Evolutionary conservation across 1,284 basidiomycete species (phyloP), one percentile per base, ranked within the genome.

Genomic region (Trichosporon coremiiforme): DNA sequence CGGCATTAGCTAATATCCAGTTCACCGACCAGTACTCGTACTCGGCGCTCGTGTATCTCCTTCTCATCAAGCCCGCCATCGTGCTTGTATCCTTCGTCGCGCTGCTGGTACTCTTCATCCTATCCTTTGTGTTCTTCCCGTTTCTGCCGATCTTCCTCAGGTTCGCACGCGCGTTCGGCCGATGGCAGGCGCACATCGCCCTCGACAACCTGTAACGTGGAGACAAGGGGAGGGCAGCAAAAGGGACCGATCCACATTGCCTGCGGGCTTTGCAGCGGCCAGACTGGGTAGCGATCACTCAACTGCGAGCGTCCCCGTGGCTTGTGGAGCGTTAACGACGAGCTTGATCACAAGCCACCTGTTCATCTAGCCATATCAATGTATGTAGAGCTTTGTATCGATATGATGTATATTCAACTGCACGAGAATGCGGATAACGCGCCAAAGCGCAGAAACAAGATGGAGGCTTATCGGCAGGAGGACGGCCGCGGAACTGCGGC

Each of bases 1-100:
- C 25, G 25, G 25, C 25, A 1, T 2, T n/a, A 62, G 57, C 57
- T 62, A 13, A 62, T 17, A 2, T 17, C 0, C 64, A 80, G 79
- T 78, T 82, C 69, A 72, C 74, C 33, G 81, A 83, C 72, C 77
- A 81, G 66, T 79, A 80, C 64, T 83, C 81, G 2, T 84, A 84
- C 72, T 78, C 80, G 3, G 78, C 81, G 10, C 74, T 84, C 10
- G 78, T 77, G 13, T 83, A 84, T 68, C 80, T 84, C 64, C 72
- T 84, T 1, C 77, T 84, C 66, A 78, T 81, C 71, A 84, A 84
- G 74, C 80, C 82, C 1, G 65, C 82, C 47, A 75, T 81, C 66
- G 78, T 78, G 4, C 77, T 84, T 4, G 75, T 82, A 64, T 78
- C 78, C 4, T 79, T 78, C 1, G 77, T 84, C 64, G 71, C 76